Evolutionary conservation across 75 land plant species (phyloP).

Genomic region (Selaginella moellendorffii): DNA sequence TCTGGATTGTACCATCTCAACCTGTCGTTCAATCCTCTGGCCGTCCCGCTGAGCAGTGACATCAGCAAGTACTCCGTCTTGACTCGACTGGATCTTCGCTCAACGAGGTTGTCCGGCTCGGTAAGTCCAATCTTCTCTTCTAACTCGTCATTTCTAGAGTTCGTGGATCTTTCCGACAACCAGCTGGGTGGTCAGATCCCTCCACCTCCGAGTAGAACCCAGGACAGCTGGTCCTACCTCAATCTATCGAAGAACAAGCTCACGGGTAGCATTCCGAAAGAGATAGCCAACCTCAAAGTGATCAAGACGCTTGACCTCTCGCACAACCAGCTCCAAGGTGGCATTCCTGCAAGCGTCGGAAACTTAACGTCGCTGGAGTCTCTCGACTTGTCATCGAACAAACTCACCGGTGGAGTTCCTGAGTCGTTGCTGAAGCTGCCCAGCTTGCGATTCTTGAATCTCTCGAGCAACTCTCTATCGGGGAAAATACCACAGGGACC

Average conservation of each 20-base stretch:
- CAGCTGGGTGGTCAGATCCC: not conserved
- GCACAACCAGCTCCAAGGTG: not conserved
- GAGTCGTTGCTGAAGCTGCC: not conserved
- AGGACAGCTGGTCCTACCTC: not conserved
- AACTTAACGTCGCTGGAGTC: not conserved
- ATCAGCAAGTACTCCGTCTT: not conserved
- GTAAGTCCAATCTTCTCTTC: not conserved
- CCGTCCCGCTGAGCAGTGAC: not conserved
- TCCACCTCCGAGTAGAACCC: not conserved
- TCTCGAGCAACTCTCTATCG: not conserved
- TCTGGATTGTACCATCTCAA: not conserved
- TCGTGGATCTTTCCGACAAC: not conserved
- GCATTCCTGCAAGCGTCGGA: not conserved
- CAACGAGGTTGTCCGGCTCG: not conserved
- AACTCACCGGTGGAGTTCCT: conserved; percentile 5
- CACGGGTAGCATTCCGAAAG: not conserved
- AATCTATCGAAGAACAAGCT: not conserved
- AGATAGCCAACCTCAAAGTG: not conserved
- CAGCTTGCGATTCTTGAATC: not conserved
- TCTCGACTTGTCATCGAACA: conserved; percentile 6
- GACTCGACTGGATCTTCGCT: not conserved
- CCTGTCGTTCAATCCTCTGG: not conserved
- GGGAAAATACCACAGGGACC: conserved; percentile 3
- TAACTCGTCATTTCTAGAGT: not conserved
- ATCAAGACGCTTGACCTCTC: not conserved